phyloP scores from a whole-genome alignment of 2,329 filamentous ascomycete genomes.

The Penicillium sp. region DNA sequence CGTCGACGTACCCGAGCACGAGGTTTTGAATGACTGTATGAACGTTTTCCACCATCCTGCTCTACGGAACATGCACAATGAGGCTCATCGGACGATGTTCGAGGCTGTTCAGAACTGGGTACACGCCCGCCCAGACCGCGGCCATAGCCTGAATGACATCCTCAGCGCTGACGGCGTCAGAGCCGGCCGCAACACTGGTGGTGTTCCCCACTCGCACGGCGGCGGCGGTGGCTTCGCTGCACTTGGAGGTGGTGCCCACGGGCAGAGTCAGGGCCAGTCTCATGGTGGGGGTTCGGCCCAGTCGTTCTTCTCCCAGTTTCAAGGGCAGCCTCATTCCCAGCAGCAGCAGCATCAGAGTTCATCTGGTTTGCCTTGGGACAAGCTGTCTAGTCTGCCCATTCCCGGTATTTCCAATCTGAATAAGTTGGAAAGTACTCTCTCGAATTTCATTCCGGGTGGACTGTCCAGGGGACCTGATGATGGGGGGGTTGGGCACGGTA shows the following conservation, averaged over 20 bases:
- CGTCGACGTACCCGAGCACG: conserved; percentile 71
- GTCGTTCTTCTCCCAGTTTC: conserved; percentile 19
- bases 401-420: conserved; percentile 36
- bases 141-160: conserved; percentile 64
- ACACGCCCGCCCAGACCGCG: conserved; percentile 62
- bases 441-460: conserved; percentile 28
- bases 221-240: conserved; percentile 23
- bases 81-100: conserved; percentile 87
- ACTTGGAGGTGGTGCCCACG: conserved; percentile 21
- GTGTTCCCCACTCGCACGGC: conserved; percentile 33
- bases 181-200: conserved; percentile 63
- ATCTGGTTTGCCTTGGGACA: conserved; percentile 23
- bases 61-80: conserved; percentile 66
- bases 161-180: conserved; percentile 80
- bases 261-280: conserved; percentile 13
- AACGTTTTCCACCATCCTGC: conserved; percentile 88
- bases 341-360: conserved; percentile 16
- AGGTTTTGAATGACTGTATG: conserved; percentile 76
- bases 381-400: conserved; percentile 24
- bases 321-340: conserved; percentile 17
- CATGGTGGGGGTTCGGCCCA: conserved; percentile 15
- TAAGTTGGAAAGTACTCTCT: conserved; percentile 32
- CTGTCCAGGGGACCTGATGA: conserved; percentile 19
- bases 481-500: conserved; percentile 1
- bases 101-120: conserved; percentile 78